Base-by-base conservation (phyloP, 1,139 yeast genomes). In the Hansenula lynferdii region DNA sequence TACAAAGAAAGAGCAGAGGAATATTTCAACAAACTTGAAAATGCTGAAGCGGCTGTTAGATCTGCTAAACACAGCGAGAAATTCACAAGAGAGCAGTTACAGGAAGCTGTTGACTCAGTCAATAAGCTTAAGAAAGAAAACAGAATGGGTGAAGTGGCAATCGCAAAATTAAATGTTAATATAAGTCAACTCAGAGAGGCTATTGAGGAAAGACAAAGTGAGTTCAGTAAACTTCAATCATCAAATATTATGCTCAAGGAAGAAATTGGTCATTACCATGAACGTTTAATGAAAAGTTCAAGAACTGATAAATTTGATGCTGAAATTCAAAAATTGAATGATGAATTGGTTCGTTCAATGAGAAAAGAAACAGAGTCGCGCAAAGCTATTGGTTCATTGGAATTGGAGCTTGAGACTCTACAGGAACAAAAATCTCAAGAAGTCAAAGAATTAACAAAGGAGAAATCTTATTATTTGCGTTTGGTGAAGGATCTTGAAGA, bases 1-100 rank as follows among this genome's bases (percentile, higher is more conserved):
- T 87, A 84, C 60, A 83, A 79, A 53, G 64, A 68, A 29, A 72
- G 96, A 42, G 79, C 95, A 14, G 92, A 85, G 34, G 86, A 83
- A 48, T 85, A 86, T 53, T 78, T 74, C 51, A 69, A 71, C 43
- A 85, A 85, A 50, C 66, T 89, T 27, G 95, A 87, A 52, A 72
- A 77, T 42, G 92, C 95, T 1, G 96, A 90, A 53, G 70, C 81
- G 36, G 83, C 87, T 2, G 77, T 85, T 2, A 67, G 72, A 34
- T 72, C 78, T 36, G 77, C 87, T 4, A 57, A 67, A 31, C 69
- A 85, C 47, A 78, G 82, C 15, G 90, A 83, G 54, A 72, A 72
- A 37, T 61, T 68, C 38, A 72, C 84, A 8, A 64, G 62, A 35
- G 65, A 66, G 28, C 89, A 86, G 49, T 64, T 81, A 42, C 61